Evolutionary conservation across 2,329 filamentous ascomycete species (phyloP), one percentile per base, ranked within the genome.

Genomic region (Curvularia verruculosa): DNA sequence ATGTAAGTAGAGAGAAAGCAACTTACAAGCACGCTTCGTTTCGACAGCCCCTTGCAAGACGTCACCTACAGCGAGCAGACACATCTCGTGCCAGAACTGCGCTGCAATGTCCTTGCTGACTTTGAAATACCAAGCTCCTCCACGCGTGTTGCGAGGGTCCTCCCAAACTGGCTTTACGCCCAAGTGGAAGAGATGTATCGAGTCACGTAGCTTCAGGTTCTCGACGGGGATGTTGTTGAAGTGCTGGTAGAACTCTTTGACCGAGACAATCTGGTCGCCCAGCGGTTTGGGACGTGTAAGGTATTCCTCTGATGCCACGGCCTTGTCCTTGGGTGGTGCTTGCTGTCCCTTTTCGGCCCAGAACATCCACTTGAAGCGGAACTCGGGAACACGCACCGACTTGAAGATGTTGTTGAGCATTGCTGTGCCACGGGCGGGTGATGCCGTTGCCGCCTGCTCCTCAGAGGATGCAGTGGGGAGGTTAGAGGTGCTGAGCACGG

Each of bases 71-170:
- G 91, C 91, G 76, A 95, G 83, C 73, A 94, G 80, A 79, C 92
- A 86, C 60, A 96, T 83, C 73, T 88, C 87, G 67, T 88, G 92
- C 91, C 89, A 97, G 72, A 91, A 89, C 68, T 89, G 89, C 2
- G 87, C 85, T 2, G 82, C 83, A 36, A 85, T 83, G 60, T 82
- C 83, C 81, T 96, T 96, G 62, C 89, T 87, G 43, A 97, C 89
- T 49, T 93, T 88, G 78, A 98, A 96, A 21, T 92, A 96, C 92
- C 92, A 97, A 74, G 90, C 89, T 48, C 94, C 94, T 50, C 94
- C 94, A 60, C 87, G 84, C 58, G 89, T 82, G 78, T 97, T 97
- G 69, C 95, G 87, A 39, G 90, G 86, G 74, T 98, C 94, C 78
- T 93, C 91, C 83, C 92, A 90, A 41, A 92, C 85, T 19, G 89